Percentiles rank a stretch among this genome's conserved stretches.
Conservation (phyloP, 225 moss, liverwort and hornwort genomes). For the Rhytidiadelphus loreus region DNA sequence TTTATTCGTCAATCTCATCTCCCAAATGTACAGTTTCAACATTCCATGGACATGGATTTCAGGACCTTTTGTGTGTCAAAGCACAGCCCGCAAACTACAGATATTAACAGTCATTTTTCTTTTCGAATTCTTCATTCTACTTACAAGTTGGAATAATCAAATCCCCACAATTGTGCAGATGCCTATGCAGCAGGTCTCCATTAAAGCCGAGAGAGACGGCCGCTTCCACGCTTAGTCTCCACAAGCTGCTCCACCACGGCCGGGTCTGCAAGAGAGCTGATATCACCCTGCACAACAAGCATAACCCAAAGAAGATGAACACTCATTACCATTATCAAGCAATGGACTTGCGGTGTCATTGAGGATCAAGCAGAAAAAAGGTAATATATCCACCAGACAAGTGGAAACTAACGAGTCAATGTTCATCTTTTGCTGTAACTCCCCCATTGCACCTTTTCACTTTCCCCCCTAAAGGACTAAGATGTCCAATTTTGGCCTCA, state of each 20-base stretch:
- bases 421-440: neutral
- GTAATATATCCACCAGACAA: neutral
- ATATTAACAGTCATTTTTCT: neutral
- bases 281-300: conserved; percentile 45
- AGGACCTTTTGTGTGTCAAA: neutral
- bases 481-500: neutral
- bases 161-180: neutral
- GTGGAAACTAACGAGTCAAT: neutral
- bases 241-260: conserved; percentile 48
- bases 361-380: neutral
- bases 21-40: neutral
- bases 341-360: neutral
- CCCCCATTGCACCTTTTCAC: neutral
- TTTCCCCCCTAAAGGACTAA: neutral
- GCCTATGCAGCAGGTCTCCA: neutral
- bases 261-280: conserved; percentile 64
- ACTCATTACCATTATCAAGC: neutral
- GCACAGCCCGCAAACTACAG: neutral
- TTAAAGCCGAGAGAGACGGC: conserved; percentile 11
- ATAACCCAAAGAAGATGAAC: neutral
- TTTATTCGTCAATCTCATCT: neutral
- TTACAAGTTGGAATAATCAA: neutral
- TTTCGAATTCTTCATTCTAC: neutral
- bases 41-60: neutral
- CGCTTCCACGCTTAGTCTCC: conserved; percentile 8